Evolutionary conservation across 495 filamentous ascomycete genomes (phyloP).

Genomic region (Trypethelium eluteriae): DNA sequence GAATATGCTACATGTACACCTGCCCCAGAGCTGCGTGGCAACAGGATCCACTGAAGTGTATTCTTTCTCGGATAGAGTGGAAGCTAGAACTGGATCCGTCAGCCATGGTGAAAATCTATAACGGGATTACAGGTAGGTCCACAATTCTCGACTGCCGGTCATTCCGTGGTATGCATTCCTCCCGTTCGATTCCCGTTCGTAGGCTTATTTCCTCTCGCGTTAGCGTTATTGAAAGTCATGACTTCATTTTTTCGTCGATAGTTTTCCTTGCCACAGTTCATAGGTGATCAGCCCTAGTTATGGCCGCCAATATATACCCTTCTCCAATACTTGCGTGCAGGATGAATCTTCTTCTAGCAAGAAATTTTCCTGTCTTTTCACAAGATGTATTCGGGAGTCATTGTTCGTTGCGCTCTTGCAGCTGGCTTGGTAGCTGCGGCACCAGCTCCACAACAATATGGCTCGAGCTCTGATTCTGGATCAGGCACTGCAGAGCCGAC

Average conservation of each 20-base stretch:
- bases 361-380: background rate
- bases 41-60: too few relatives aligned
- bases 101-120: background rate
- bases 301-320: too few relatives aligned
- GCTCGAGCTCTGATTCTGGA: constrained; percentile 8
- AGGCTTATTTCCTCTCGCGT: background rate
- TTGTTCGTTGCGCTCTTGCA: background rate
- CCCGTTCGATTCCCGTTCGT: background rate
- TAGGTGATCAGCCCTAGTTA: background rate
- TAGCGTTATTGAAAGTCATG: background rate
- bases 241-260: background rate
- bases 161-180: background rate
- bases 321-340: background rate
- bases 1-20: too few relatives aligned
- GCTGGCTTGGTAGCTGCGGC: constrained; percentile 29
- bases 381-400: background rate
- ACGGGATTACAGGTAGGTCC: background rate
- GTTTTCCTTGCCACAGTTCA: background rate
- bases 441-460: constrained; percentile 26
- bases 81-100: too few relatives aligned
- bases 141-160: background rate
- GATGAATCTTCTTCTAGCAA: background rate
- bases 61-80: too few relatives aligned
- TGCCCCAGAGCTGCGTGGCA: too few relatives aligned
- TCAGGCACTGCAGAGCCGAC: background rate